Conservation (phyloP, 2,329 filamentous ascomycete species). For the Rasamsonia emersonii region DNA sequence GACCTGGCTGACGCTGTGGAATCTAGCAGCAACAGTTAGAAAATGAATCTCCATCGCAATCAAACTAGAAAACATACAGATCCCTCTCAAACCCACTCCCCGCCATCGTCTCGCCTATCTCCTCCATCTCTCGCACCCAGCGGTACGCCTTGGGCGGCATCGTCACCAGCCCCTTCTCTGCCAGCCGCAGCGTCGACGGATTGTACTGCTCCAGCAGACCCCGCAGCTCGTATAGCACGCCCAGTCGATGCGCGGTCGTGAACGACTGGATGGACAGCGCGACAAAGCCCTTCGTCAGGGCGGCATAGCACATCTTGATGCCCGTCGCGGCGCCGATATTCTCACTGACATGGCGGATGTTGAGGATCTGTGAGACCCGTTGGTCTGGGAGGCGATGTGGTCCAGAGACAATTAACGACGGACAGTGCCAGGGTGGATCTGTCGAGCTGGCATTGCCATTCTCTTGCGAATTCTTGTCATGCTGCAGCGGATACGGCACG, state of each 20-base stretch:
- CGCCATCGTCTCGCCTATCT: conserved; percentile 59
- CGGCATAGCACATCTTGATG: conserved; percentile 59
- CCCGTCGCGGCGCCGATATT: conserved; percentile 50
- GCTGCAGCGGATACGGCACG: neutral
- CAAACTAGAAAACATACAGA: neutral
- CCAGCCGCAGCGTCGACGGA: conserved; percentile 40
- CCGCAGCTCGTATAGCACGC: conserved; percentile 52
- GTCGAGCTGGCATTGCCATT: neutral
- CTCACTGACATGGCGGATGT: conserved; percentile 41
- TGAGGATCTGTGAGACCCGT: conserved; percentile 28
- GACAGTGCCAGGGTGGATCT: no score
- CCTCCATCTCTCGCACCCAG: conserved; percentile 70
- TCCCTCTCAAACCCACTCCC: conserved; percentile 42
- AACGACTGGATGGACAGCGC: conserved; percentile 63
- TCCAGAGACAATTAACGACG: neutral
- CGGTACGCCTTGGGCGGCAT: conserved; percentile 70
- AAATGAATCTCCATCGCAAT: neutral
- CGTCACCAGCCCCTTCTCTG: conserved; percentile 44
- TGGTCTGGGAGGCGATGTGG: neutral
- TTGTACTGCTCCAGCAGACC: conserved; percentile 45
- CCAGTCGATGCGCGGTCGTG: conserved; percentile 57
- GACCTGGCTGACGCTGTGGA: neutral
- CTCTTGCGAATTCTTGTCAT: no score
- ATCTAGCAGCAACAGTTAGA: neutral
- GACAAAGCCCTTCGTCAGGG: conserved; percentile 55